Conservation (phyloP, 768 basidiomycete species). For the Coprinellus micaceus region DNA sequence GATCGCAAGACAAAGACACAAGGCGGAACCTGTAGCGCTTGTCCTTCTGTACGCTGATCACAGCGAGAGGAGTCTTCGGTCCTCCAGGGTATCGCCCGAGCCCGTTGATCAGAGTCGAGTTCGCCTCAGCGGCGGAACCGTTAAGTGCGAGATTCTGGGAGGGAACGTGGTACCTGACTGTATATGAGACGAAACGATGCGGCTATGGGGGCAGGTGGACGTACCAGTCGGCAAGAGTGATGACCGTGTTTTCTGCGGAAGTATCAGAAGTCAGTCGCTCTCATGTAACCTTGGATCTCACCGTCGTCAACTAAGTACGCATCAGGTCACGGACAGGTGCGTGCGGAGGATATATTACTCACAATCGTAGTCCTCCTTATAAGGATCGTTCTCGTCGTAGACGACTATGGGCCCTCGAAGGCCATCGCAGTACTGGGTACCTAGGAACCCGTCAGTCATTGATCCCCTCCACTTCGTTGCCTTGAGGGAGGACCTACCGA, state of each 20-base stretch:
- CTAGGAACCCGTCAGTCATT: not conserved
- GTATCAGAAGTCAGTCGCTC: not conserved
- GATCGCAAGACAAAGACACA: conserved; percentile 47
- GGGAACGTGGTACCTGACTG: no score
- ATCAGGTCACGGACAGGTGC: no score
- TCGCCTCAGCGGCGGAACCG: conserved; percentile 17
- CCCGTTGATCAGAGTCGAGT: conserved; percentile 53
- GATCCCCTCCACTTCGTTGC: no score
- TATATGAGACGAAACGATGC: no score
- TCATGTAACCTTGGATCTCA: not conserved
- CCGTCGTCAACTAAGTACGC: conserved; percentile 23
- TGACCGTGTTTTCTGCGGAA: conserved; percentile 33
- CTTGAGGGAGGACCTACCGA: conserved; percentile 15
- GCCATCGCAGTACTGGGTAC: conserved; percentile 23
- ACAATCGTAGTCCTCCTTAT: conserved; percentile 21
- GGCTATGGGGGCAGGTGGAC: conserved; percentile 26
- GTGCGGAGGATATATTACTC: no score
- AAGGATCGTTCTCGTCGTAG: conserved; percentile 21
- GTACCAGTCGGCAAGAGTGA: conserved; percentile 53
- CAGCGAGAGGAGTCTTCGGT: conserved; percentile 34
- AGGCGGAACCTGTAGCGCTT: conserved; percentile 54
- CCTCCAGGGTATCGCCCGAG: conserved; percentile 43
- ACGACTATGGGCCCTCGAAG: conserved; percentile 20
- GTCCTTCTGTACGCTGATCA: conserved; percentile 39
- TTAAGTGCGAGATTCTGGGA: no score